Evolutionary conservation across 208 protist species (phyloP).

Genomic region (Acanthamoeba triangularis): DNA sequence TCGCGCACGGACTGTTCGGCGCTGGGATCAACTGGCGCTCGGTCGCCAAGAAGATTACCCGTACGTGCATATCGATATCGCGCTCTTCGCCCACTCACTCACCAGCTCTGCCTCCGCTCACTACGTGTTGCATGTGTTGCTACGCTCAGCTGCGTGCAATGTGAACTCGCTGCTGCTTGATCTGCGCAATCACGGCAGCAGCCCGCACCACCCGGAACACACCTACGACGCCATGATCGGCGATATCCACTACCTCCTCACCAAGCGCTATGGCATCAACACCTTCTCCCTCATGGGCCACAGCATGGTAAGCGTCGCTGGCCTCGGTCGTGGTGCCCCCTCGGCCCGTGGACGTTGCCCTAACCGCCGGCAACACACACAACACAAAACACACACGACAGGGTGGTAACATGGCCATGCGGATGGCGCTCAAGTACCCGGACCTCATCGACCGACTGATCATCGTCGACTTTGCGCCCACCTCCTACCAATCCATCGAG

Average conservation of each 20-base stretch:
- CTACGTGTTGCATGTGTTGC: not conserved
- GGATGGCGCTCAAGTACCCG: conserved; percentile 72
- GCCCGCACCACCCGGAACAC: conserved; percentile 48
- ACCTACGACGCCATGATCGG: conserved; percentile 67
- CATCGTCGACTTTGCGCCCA: conserved; percentile 62
- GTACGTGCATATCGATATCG: not conserved
- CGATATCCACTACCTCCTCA: conserved; percentile 67
- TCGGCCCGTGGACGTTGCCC: not conserved
- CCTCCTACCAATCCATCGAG: not conserved
- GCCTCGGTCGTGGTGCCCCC: not conserved
- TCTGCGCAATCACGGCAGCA: conserved; percentile 71
- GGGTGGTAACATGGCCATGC: conserved; percentile 72
- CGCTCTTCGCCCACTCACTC: not conserved
- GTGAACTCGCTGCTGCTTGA: conserved; percentile 63
- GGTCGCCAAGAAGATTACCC: conserved; percentile 67
- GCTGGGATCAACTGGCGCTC: conserved; percentile 71
- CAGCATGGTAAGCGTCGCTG: conserved; percentile 37
- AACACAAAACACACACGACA: not conserved
- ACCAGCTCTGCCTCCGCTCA: not conserved
- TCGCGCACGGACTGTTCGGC: conserved; percentile 65
- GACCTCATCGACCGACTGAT: conserved; percentile 48
- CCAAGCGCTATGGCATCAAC: not conserved
- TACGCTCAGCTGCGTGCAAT: not conserved
- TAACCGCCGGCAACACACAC: too few species aligned
- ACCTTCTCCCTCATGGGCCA: conserved; percentile 69